These are phyloP conservation scores for Trichoderma endophyticum DNA, from an alignment of 2,329 filamentous ascomycete genomes.

Conservation along the genomic window DNA sequence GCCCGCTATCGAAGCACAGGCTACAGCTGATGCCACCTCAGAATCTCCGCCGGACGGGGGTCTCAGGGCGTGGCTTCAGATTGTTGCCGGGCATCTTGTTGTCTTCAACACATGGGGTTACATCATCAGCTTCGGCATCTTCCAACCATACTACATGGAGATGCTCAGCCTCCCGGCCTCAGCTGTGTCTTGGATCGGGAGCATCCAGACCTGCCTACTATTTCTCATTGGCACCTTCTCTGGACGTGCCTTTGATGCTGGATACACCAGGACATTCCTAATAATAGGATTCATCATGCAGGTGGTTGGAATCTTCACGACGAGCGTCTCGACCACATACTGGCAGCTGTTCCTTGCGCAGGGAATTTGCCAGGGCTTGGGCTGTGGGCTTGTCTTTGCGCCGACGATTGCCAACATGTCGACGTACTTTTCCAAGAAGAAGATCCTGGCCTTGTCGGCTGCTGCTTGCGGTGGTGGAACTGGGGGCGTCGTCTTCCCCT, in stretches of 20 bases:
- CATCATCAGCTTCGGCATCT: conserved; percentile 40
- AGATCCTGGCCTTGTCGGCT: conserved; percentile 58
- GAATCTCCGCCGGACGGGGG: conserved; percentile 37
- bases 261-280: conserved; percentile 36
- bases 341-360: conserved; percentile 52
- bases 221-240: conserved; percentile 41
- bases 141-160: conserved; percentile 38
- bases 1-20: background rate
- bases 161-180: conserved; percentile 33
- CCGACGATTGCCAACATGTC: conserved; percentile 53
- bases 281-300: conserved; percentile 41
- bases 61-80: conserved; percentile 37
- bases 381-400: conserved; percentile 52
- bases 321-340: conserved; percentile 41
- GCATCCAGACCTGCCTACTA: conserved; percentile 44
- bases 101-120: conserved; percentile 41
- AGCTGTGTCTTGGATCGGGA: conserved; percentile 48
- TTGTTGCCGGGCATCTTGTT: conserved; percentile 37
- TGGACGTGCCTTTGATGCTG: conserved; percentile 42
- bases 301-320: conserved; percentile 44
- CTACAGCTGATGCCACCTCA: background rate
- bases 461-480: conserved; percentile 57
- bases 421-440: conserved; percentile 60
- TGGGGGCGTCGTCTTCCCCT: conserved; percentile 62
- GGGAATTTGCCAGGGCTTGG: conserved; percentile 55